A percentile compares a stretch with the other conserved stretches of the same genome.
These are phyloP conservation scores for Syzygium oleosum DNA, from an alignment of 345 rosid genomes.

Conservation along the genomic window DNA sequence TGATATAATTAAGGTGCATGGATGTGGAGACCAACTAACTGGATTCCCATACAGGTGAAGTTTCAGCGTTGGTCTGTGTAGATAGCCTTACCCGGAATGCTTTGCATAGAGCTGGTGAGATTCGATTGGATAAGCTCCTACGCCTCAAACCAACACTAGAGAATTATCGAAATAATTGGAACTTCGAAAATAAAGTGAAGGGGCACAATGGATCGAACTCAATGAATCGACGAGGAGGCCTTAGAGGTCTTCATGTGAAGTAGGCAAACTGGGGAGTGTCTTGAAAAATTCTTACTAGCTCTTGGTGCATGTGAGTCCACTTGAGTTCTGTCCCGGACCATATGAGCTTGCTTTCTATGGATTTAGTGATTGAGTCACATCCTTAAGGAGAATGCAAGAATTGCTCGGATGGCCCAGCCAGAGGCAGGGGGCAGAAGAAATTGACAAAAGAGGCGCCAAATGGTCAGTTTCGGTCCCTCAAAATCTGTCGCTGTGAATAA, in stretches of 20 bases:
- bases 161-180: neutral
- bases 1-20: no score
- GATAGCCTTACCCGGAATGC: neutral
- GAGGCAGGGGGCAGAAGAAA: neutral
- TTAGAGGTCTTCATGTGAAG: neutral
- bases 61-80: neutral
- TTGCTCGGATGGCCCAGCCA: neutral
- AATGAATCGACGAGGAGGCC: neutral
- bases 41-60: neutral
- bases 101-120: rapidly evolving
- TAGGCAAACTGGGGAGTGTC: neutral
- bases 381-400: neutral
- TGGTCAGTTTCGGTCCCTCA: neutral
- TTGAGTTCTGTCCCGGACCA: neutral
- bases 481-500: neutral
- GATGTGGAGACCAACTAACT: neutral
- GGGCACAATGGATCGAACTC: neutral
- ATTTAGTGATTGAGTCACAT: neutral
- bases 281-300: neutral
- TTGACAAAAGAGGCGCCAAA: neutral
- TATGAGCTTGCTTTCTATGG: neutral
- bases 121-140: neutral
- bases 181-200: neutral
- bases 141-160: neutral
- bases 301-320: neutral